Base-by-base conservation (phyloP, 441 rosid species). In the Pelargonium myrrhifolium region DNA sequence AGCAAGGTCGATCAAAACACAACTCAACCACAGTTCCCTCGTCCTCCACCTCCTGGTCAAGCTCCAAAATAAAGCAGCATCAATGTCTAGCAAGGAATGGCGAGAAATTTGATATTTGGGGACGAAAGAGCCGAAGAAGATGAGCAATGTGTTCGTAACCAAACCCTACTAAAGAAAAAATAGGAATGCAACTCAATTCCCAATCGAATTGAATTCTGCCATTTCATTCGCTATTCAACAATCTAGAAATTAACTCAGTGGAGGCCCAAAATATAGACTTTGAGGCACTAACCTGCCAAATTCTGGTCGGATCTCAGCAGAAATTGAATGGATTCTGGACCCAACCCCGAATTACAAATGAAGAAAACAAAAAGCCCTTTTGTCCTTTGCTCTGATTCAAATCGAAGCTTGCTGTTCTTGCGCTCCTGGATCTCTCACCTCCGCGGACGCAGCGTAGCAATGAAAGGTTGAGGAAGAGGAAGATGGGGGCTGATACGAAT, bases 141-240 rank as follows among this genome's bases (percentile, higher is more conserved):
- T 4, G 5, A 14, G 31, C 40, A 60, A 60, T 60, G 64, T 5
- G 40, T 60, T 8, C 3, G 22, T 6, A 58, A 21, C 3, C 31
- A 58, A 58, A 55, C 60, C 60, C 62, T 14, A 12, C 62, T 14
- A 1, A 60, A 60, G 6, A 60, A 8, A 28, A 58, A 58, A 22
- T 37, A 22, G 37, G 31, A 60, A 60, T 24, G 18, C 39, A 60
- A 60, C 64, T 28, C 64, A 60, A 26, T 60, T 60, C 64, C 18
- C 64, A 60, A 26, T 26, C 64, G 1, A 60, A 26, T 1, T 14
- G 64, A 60, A 26, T 26, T 60, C 64, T 1, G 62, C 62, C 62
- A 21, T 58, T 51, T 51, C 58, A 51, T 4, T 15, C 9, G 21
- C 58, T 51, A 12, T 60, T 26, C 64, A 60, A 6, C 4, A 14